Conservation (phyloP, 768 basidiomycete species). For the Lentinula boryana region DNA sequence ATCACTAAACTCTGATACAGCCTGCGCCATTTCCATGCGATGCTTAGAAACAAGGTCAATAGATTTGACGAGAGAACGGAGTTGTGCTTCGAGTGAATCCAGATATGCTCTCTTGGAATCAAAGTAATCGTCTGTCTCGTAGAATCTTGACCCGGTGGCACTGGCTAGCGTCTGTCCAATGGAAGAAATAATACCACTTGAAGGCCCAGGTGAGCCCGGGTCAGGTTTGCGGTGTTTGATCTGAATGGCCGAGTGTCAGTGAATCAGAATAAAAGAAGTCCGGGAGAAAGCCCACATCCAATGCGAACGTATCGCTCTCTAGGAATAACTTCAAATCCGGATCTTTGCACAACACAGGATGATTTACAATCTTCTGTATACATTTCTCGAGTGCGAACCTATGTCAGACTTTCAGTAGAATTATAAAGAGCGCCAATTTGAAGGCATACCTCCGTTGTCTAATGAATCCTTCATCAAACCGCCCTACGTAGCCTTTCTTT, state of each 20-base stretch:
- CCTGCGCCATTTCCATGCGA: constrained; percentile 64
- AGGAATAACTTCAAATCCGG: constrained; percentile 84
- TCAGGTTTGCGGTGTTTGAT: constrained; percentile 86
- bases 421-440: neutral
- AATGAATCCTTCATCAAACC: constrained; percentile 91
- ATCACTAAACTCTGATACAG: constrained; percentile 77
- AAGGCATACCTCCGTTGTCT: constrained; percentile 57
- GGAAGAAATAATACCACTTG: constrained; percentile 75
- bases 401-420: neutral
- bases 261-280: neutral
- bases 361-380: constrained; percentile 88
- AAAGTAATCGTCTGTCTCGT: constrained; percentile 96
- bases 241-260: constrained; percentile 29
- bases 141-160: constrained; percentile 61
- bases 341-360: constrained; percentile 87
- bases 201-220: constrained; percentile 4
- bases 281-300: constrained; percentile 60
- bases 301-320: constrained; percentile 85
- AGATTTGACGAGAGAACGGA: constrained; percentile 80
- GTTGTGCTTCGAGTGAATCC: constrained; percentile 85
- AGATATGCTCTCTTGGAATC: constrained; percentile 81
- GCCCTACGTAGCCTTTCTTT: constrained; percentile 40
- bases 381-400: constrained; percentile 75
- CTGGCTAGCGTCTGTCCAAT: constrained; percentile 67
- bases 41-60: constrained; percentile 84